Conservation (phyloP, 805 yeast species). For the Ogataea populi-albae region DNA sequence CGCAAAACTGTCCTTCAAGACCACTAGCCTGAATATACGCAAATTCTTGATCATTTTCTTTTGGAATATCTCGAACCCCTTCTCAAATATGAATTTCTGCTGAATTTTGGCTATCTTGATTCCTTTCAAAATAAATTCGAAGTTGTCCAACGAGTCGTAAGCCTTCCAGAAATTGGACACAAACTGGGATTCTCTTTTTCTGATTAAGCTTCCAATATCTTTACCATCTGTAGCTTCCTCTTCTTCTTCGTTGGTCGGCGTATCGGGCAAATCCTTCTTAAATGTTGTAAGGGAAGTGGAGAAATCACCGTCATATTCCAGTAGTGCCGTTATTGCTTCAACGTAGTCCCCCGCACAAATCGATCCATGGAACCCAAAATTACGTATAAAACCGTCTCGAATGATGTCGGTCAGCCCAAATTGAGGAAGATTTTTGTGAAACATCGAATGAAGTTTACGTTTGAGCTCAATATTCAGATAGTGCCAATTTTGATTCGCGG, state of each 20-base stretch:
- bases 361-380: conserved; percentile 84
- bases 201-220: conserved; percentile 25
- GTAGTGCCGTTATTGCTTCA: conserved; percentile 79
- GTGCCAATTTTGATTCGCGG: conserved; percentile 90
- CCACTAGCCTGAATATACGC: conserved; percentile 79
- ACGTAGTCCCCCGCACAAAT: conserved; percentile 91
- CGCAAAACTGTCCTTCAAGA: conserved; percentile 65
- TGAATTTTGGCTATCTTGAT: conserved; percentile 77
- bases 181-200: conserved; percentile 32
- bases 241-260: conserved; percentile 20
- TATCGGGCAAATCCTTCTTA: conserved; percentile 10
- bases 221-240: conserved; percentile 30
- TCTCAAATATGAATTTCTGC: conserved; percentile 79
- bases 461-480: conserved; percentile 83
- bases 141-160: conserved; percentile 50
- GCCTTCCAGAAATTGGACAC: conserved; percentile 52
- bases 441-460: conserved; percentile 64
- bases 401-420: conserved; percentile 83
- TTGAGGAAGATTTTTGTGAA: conserved; percentile 64
- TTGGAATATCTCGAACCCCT: conserved; percentile 88
- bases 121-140: conserved; percentile 63
- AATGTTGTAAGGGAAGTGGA: conserved; percentile 10
- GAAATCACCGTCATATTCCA: conserved; percentile 60
- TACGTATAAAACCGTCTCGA: conserved; percentile 81
- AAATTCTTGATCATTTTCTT: conserved; percentile 76